Conservation (phyloP, 768 basidiomycete species). For the Hydnomerulius pinastri region DNA sequence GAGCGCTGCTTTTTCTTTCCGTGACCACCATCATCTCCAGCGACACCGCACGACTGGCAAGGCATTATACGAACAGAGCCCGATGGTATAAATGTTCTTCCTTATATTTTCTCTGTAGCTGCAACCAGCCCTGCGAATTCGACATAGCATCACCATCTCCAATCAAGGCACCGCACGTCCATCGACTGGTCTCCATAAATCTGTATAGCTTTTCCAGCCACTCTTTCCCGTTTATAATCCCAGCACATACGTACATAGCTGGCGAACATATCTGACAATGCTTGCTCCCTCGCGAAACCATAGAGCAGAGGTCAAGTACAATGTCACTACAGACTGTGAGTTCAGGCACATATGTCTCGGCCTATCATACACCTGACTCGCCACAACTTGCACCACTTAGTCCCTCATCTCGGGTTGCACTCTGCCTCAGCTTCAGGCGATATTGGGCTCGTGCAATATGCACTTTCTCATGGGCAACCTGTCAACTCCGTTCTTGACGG, state of each 20-base stretch:
- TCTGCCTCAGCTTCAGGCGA: slow-evolving; percentile 83
- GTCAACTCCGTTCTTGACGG: slow-evolving; percentile 96
- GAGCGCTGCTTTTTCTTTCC: not conserved
- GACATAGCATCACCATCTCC: not conserved
- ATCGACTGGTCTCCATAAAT: not conserved
- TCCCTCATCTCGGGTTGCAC: slow-evolving; percentile 76
- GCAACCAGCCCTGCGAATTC: not conserved
- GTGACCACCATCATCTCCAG: slow-evolving; percentile 8
- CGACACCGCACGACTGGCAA: slow-evolving; percentile 6
- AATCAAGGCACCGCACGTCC: not conserved
- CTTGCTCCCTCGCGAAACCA: slow-evolving; percentile 38
- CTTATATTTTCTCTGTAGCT: not conserved
- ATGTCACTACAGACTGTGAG: slow-evolving; percentile 56
- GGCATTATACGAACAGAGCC: not conserved
- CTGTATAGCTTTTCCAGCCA: not conserved
- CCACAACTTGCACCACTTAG: slow-evolving; percentile 36
- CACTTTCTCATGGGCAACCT: slow-evolving; percentile 91
- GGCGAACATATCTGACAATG: slow-evolving; percentile 23
- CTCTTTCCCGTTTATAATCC: not conserved
- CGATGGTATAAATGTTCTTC: not conserved
- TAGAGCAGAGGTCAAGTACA: slow-evolving; percentile 50
- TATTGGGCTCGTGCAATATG: slow-evolving; percentile 90
- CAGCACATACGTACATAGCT: not conserved
- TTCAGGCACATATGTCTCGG: not conserved
- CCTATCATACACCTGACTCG: not conserved